A percentile compares a stretch with the other conserved stretches of the same genome.
These are phyloP conservation scores for Glycine latifolia DNA, from an alignment of 306 rosid species.

Conservation along the genomic window DNA sequence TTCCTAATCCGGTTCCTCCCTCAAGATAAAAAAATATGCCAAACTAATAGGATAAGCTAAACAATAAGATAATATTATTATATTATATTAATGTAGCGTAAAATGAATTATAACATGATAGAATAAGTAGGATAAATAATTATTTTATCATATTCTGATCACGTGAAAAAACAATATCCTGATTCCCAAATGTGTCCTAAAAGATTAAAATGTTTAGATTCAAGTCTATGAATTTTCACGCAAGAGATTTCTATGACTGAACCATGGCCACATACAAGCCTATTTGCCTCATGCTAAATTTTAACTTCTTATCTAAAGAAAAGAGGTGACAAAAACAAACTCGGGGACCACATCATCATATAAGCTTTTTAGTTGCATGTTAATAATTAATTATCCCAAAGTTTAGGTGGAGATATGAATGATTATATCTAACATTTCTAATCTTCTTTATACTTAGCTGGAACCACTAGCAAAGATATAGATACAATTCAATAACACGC, in stretches of 20 bases:
- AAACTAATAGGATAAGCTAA: too few relatives aligned
- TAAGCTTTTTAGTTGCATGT: background rate
- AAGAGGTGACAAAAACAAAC: background rate
- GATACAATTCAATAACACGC: constrained; percentile 16
- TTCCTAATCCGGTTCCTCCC: too few relatives aligned
- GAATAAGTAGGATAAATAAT: too few relatives aligned
- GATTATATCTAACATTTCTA: background rate
- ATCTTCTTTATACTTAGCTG: background rate
- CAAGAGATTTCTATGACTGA: background rate
- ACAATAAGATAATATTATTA: too few relatives aligned
- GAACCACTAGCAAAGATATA: background rate
- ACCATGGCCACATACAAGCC: background rate
- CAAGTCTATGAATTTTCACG: background rate
- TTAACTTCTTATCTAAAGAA: background rate
- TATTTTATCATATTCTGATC: too few relatives aligned
- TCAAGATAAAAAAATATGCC: too few relatives aligned
- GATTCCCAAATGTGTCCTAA: background rate
- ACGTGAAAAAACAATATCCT: too few relatives aligned
- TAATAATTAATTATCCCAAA: constrained; percentile 9
- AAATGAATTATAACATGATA: too few relatives aligned
- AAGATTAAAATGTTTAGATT: background rate
- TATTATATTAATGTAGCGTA: too few relatives aligned
- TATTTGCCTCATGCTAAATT: background rate
- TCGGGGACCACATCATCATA: background rate
- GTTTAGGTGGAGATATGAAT: background rate